phyloP scores from a whole-genome alignment of 345 rosid species.

The Populus deltoides region DNA sequence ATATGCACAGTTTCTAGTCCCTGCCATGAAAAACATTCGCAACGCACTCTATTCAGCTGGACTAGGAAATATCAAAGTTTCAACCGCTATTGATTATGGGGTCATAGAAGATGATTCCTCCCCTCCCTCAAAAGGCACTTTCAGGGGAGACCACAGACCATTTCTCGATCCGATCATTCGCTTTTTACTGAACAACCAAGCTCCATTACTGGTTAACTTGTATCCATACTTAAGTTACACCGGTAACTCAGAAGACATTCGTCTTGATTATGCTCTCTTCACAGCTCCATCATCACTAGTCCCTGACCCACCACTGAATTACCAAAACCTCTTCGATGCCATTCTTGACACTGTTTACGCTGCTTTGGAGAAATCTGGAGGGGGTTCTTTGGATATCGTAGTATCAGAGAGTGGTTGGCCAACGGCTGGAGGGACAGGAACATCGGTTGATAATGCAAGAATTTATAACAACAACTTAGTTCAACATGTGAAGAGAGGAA shows the following conservation, averaged over 20 bases:
- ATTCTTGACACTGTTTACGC: constrained; percentile 44
- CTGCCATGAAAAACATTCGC: constrained; percentile 32
- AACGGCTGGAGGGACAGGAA: constrained; percentile 38
- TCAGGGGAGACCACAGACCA: constrained; percentile 16
- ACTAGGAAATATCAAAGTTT: constrained; percentile 42
- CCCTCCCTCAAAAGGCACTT: constrained; percentile 43
- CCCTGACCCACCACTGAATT: constrained; percentile 19
- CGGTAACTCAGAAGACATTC: constrained; percentile 17
- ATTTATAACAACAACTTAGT: constrained; percentile 49
- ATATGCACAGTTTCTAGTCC: constrained; percentile 30
- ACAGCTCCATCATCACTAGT: constrained; percentile 28
- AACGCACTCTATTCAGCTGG: constrained; percentile 33
- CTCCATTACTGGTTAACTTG: constrained; percentile 38
- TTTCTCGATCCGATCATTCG: constrained; percentile 35
- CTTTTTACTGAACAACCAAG: constrained; percentile 29
- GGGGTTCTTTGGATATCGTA: constrained; percentile 47
- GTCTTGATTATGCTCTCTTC: constrained; percentile 45
- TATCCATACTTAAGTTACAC: constrained; percentile 40
- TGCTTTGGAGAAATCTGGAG: constrained; percentile 51
- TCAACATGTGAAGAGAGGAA: constrained; percentile 15
- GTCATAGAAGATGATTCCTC: constrained; percentile 12
- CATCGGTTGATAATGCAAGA: constrained; percentile 46
- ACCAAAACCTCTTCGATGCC: constrained; percentile 60
- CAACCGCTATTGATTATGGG: constrained; percentile 34
- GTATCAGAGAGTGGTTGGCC: constrained; percentile 74